Evolutionary conservation across 345 rosid species (phyloP).

Genomic region (Aegle marmelos): DNA sequence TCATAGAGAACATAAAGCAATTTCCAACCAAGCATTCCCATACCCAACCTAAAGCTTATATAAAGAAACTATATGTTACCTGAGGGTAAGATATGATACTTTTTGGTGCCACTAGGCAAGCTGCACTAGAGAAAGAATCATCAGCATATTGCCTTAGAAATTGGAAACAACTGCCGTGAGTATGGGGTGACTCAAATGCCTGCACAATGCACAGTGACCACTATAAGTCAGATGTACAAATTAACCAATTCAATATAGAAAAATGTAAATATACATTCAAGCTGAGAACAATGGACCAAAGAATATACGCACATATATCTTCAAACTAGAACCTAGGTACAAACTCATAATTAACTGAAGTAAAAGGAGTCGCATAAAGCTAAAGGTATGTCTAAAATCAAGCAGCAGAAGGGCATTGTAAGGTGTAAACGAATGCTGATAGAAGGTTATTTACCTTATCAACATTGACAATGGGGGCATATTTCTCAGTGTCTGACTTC

Average conservation of each 20-base stretch:
- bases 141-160: constrained; percentile 88
- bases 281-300: not conserved
- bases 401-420: not conserved
- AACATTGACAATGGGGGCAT: constrained; percentile 80
- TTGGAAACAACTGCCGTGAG: constrained; percentile 77
- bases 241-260: not conserved
- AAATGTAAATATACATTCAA: not conserved
- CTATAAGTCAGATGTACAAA: not conserved
- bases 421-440: not conserved
- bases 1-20: not conserved
- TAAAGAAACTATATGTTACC: constrained; percentile 38
- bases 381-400: not conserved
- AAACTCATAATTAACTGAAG: not conserved
- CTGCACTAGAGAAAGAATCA: constrained; percentile 78
- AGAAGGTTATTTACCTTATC: constrained; percentile 58
- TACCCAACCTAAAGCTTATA: not conserved
- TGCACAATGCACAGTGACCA: constrained; percentile 22
- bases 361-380: not conserved
- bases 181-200: constrained; percentile 96
- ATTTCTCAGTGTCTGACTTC: constrained; percentile 70
- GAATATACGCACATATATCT: not conserved
- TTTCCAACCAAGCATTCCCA: not conserved
- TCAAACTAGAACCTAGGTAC: not conserved
- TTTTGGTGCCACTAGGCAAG: constrained; percentile 82
- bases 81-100: constrained; percentile 90